Evolutionary conservation across 2,329 filamentous ascomycete species (phyloP), one percentile per base, ranked within the genome.

Genomic region (Paraphaeosphaeria sporulosa): DNA sequence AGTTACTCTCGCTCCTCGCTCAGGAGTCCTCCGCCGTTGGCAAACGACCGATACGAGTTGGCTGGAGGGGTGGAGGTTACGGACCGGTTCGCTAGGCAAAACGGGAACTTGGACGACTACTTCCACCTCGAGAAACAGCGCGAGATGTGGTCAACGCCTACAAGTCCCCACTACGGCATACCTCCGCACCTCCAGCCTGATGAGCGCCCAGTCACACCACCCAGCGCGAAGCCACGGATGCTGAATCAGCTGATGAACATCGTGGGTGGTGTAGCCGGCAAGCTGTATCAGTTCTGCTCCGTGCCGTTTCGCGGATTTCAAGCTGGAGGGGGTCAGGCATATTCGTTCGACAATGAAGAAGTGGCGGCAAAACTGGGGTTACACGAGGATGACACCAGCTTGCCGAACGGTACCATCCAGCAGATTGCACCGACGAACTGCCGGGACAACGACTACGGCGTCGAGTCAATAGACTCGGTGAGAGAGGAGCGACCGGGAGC

Each of bases 241-340:
- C 38, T 74, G 36, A 60, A 68, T 25, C 69, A 70, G 51, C 85
- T 90, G 5, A 80, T 92, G 34, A 85, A 80, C 43, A 83, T 90
- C 0, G 83, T 92, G 8, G 88, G 88, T 1, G 87, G 84, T 30
- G 86, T 91, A 3, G 87, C 91, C 1, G 91, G 92, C 19, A 94
- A 90, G 71, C 88, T 96, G 0, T 93, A 92, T 86, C 87, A 93
- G 67, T 95, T 97, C 70, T 97, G 94, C 80, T 80, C 82, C 0
- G 87, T 81, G 25, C 87, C 90, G 0, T 96, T 97, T 71, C 85
- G 86, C 57, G 94, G 94, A 0, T 97, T 97, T 76, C 89, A 94
- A 63, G 93, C 94, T 13, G 94, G 94, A 8, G 92, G 90, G 3
- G 94, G 94, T 9, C 83, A 83, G 61, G 88, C 87, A 27, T 96